phyloP scores from a whole-genome alignment of 176 grass and related monocot genomes.

The Juncus inflexus region DNA sequence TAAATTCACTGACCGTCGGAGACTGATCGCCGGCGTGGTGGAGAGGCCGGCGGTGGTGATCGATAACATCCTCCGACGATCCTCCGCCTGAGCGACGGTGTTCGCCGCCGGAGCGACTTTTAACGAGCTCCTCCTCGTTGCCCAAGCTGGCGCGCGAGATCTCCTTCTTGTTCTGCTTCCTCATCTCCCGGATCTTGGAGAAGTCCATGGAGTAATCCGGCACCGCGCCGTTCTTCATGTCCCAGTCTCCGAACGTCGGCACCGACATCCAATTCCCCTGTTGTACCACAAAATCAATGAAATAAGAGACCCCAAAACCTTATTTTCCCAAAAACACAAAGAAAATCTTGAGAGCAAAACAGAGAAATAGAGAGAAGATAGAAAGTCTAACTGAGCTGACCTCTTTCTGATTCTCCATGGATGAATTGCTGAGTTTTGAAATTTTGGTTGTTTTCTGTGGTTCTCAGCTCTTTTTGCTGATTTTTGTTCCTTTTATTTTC shows the following conservation, averaged over 20 bases:
- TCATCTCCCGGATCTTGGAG: constrained; percentile 97
- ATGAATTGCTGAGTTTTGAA: constrained; percentile 1
- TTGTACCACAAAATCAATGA: constrained; percentile 21
- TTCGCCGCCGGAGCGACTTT: constrained; percentile 18
- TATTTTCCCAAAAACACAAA: neutral
- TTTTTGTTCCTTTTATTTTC: too few relatives aligned
- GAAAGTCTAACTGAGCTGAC: constrained; percentile 19
- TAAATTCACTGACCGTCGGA: constrained; percentile 42
- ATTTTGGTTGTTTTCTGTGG: too few relatives aligned
- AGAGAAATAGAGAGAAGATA: neutral
- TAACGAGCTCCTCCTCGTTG: constrained; percentile 56
- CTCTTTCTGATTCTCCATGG: constrained; percentile 68
- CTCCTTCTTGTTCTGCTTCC: constrained; percentile 96
- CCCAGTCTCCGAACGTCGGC: constrained; percentile 90
- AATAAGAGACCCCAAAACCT: neutral
- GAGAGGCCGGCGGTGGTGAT: constrained; percentile 42
- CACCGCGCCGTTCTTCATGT: constrained; percentile 83
- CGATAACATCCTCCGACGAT: neutral
- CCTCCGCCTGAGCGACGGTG: constrained; percentile 24
- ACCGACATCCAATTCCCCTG: constrained; percentile 67
- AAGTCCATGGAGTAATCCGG: constrained; percentile 98
- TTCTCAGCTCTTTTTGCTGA: too few relatives aligned
- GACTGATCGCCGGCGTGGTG: constrained; percentile 45
- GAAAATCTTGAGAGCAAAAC: neutral
- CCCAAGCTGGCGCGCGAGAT: constrained; percentile 65